phyloP scores from a whole-genome alignment of 768 basidiomycete genomes.

The Suillus alpinus region DNA sequence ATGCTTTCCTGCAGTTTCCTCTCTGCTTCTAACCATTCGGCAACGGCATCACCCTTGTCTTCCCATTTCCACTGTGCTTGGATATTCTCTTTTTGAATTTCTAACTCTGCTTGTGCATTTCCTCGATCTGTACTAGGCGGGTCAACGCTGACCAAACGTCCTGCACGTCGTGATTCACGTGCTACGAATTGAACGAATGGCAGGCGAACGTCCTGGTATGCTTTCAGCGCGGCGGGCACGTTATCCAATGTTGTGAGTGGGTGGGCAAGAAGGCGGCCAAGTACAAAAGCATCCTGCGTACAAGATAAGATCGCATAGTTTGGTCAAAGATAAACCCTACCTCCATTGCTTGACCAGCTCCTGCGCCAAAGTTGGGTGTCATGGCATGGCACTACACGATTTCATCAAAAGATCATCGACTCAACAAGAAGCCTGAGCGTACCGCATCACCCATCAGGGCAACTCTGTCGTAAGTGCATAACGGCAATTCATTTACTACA shows the following conservation, averaged over 20 bases:
- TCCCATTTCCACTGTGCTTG: too few relatives aligned
- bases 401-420: not conserved
- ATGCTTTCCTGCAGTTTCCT: too few relatives aligned
- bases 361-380: slow-evolving; percentile 45
- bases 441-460: slow-evolving; percentile 51
- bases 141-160: slow-evolving; percentile 3
- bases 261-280: slow-evolving; percentile 28
- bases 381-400: slow-evolving; percentile 43
- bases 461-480: slow-evolving; percentile 37
- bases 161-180: slow-evolving; percentile 15
- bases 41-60: too few relatives aligned
- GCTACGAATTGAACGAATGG: slow-evolving; percentile 27
- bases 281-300: slow-evolving; percentile 27
- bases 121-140: too few relatives aligned
- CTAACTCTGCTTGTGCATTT: too few relatives aligned
- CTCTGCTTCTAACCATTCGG: too few relatives aligned
- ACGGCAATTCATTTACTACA: slow-evolving; percentile 36
- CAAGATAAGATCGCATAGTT: not conserved
- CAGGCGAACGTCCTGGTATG: slow-evolving; percentile 31
- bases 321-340: slow-evolving; percentile 20
- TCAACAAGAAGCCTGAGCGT: slow-evolving; percentile 9
- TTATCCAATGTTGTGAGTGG: slow-evolving; percentile 18
- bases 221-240: slow-evolving; percentile 24
- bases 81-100: too few relatives aligned
- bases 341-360: slow-evolving; percentile 53